Base-by-base conservation (phyloP, 2,329 filamentous ascomycete genomes). In the Mycocentrospora acerina region DNA sequence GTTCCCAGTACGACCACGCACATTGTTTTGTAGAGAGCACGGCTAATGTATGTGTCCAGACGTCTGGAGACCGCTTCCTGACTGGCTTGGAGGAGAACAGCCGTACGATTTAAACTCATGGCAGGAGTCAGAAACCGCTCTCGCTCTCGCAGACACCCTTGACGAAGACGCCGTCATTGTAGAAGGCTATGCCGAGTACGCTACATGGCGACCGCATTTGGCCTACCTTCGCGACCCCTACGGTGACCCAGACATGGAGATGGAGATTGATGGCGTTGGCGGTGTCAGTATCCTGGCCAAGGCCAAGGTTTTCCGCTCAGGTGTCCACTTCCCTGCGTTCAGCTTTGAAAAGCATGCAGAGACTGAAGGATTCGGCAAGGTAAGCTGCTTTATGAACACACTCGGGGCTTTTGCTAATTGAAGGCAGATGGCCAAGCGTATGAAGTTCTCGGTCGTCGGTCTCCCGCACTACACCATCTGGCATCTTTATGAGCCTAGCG, bases 81-180 rank as follows among this genome's bases (percentile, higher is more conserved):
- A 98, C 68, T 98, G 93, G 93, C 86, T 98, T 16, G 93, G 93
- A 30, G 94, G 93, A 58, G 93, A 98, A 67, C 93, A 98, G 66
- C 93, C 93, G 2, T 98, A 98, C 67, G 93, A 98, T 70, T 70
- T 98, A 57, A 98, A 98, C 68, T 97, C 91, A 12, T 98, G 93
- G 93, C 93, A 98, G 69, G 93, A 98, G 69, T 98, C 93, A 0
- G 94, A 98, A 63, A 98, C 93, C 0, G 93, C 93, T 0, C 76
- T 98, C 35, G 88, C 89, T 7, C 78, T 98, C 25, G 93, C 93
- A 9, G 91, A 98, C 50, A 95, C 90, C 0, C 78, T 98, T 4
- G 93, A 98, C 52, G 93, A 98, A 66, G 93, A 98, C 65, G 93
- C 93, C 4, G 93, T 98, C 26, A 98, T 98, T 69, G 93, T 98